Evolutionary conservation across 164 flowering plant species (phyloP), one percentile per base, ranked within the genome.

Genomic region (Hamamelis virginiana): DNA sequence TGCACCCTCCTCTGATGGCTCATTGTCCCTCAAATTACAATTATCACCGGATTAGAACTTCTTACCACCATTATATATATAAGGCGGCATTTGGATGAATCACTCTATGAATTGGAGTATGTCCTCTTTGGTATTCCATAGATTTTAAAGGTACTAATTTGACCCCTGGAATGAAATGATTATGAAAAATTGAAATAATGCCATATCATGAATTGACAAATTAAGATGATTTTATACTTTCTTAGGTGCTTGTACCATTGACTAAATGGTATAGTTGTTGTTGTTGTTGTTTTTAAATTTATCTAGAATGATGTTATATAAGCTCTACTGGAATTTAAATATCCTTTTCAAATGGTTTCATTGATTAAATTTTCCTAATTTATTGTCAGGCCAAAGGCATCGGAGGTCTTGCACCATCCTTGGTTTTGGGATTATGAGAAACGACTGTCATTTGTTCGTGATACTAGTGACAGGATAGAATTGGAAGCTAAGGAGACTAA

Each of bases 361-460:
- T 46, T 44, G 60, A 59, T 41, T 9, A 48, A 58, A 41, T 27
- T 21, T 48, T 8, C n/a, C 6, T 15, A 22, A 53, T 67, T 33
- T 47, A 1, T 66, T 72, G 38, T 19, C 74, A 84, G 87, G 76
- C 87, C 85, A 18, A 80, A 70, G 43, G 80, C 87, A 44, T 15
- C n/a, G 57, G 81, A 84, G 26, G 85, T 80, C 53, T 48, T 81
- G 69, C 64, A 56, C 21, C 87, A 84, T 78, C 87, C 87, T 60
- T 57, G 81, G 44, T 81, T 84, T 67, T 81, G 87, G 87, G 76
- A 53, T 70, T 69, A 77, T 41, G 83, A 81, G 85, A 76, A 19
- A 61, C 72, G 87, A 53, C 66, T 84, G 55, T 79, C 85, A 4
- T 84, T 84, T 71, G 75, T 84, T 57, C 85, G 85, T 6, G 85